Base-by-base conservation (phyloP, 2,329 filamentous ascomycete species). In the Pseudonectria buxi region DNA sequence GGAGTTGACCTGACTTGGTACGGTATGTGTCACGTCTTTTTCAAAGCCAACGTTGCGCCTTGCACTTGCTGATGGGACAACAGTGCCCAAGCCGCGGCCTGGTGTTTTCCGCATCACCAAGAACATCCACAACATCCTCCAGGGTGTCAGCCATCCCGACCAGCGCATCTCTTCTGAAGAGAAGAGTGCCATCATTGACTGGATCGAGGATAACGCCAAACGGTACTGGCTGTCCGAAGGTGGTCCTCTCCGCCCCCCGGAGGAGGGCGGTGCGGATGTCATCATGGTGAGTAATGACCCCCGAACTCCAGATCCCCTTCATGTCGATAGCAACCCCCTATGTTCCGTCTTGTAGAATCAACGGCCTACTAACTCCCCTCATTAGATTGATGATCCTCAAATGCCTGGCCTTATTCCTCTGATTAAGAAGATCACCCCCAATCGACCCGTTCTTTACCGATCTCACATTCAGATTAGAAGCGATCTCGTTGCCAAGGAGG, bases 41-140 rank as follows among this genome's bases (percentile, higher is more conserved):
- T 11, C 10, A 13, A 13, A 24, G 9, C 12, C 4, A 11, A 16
- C 13, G 1, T 10, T 25, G 11, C 10, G 3, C 5, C 24, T 10
- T 9, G 7, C 4, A 25, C 4, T 15, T 24, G 24, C 36, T 47
- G 2, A 49, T 30, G 15, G 1, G 2, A 12, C 15, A 15, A 24
- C 16, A 71, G 85, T 90, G 1, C 86, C 86, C 6, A 87, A 86
- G 57, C 84, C 86, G 14, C 79, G 82, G 33, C 83, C 83, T 3
- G 80, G 83, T 12, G 78, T 90, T 10, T 92, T 92, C 61, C 73
- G 84, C 33, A 82, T 86, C 59, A 92, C 86, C 47, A 92, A 92
- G 64, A 88, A 83, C 46, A 83, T 88, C 49, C 86, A 92, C 73
- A 92, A 92, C 61, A 89, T 90, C 45, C 76, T 92, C 3, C 86